A percentile compares a stretch with the other conserved stretches of the same genome.
phyloP scores from a whole-genome alignment of 805 yeast genomes.

The Saccharomyces kudriavzevii region DNA sequence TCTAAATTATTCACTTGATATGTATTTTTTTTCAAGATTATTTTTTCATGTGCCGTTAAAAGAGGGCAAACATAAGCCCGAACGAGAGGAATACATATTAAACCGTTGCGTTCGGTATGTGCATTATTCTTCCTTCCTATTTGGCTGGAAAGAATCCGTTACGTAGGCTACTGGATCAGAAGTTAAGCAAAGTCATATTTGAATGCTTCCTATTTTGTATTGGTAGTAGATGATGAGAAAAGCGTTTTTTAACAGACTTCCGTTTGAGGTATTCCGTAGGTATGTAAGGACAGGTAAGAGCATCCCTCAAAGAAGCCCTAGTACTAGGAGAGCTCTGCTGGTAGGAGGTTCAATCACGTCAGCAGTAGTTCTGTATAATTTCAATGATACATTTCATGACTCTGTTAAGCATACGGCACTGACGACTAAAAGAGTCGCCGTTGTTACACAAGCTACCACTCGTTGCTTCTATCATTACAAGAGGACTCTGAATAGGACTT shows the following conservation, averaged over 20 bases:
- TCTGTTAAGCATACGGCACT: conserved; percentile 16
- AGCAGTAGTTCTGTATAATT: conserved; percentile 18
- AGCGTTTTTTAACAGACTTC: background rate
- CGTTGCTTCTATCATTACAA: conserved; percentile 69
- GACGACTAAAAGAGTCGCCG: conserved; percentile 46
- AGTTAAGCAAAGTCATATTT: background rate
- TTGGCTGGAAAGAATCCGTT: background rate
- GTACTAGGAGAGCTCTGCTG: background rate
- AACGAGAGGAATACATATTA: background rate
- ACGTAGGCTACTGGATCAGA: background rate
- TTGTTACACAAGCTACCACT: conserved; percentile 59
- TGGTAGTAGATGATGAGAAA: background rate
- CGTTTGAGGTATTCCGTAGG: background rate
- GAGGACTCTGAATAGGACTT: conserved; percentile 41
- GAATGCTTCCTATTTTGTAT: background rate
- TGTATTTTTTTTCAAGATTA: background rate
- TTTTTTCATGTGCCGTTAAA: background rate
- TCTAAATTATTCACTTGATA: background rate
- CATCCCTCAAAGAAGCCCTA: background rate
- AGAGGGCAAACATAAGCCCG: background rate
- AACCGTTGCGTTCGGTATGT: background rate
- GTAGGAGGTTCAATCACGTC: conserved; percentile 3
- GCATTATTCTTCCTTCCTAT: background rate
- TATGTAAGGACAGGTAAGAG: background rate
- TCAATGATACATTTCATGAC: conserved; percentile 22